A percentile compares a stretch with the other conserved stretches of the same genome.
phyloP scores from a whole-genome alignment of 2,329 filamentous ascomycete genomes.

The Parastagonospora nodorum region DNA sequence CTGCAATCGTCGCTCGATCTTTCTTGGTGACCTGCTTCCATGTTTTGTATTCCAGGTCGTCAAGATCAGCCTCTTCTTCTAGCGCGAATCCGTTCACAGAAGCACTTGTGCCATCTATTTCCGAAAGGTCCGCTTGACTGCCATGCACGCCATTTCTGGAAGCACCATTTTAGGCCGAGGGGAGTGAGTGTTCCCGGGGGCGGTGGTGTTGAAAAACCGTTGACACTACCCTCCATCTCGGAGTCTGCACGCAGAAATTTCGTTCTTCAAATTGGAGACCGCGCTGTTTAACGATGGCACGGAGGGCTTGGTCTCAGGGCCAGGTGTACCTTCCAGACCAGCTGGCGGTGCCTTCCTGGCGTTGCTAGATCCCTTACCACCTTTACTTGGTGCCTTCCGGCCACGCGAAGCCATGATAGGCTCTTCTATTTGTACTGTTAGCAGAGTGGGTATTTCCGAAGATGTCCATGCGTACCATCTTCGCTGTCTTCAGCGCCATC shows the following conservation, averaged over 20 bases:
- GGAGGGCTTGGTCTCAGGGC: constrained; percentile 73
- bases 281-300: constrained; percentile 61
- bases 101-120: constrained; percentile 74
- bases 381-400: constrained; percentile 80
- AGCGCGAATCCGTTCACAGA: constrained; percentile 70
- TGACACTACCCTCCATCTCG: constrained; percentile 79
- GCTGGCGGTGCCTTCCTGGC: constrained; percentile 75
- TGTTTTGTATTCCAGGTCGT: constrained; percentile 89
- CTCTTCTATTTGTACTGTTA: constrained; percentile 56
- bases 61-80: constrained; percentile 79
- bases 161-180: constrained; percentile 70
- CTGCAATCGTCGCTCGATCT: constrained; percentile 83
- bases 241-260: constrained; percentile 68
- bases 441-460: not conserved
- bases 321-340: constrained; percentile 79
- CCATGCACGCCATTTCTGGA: constrained; percentile 61
- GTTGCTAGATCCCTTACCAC: constrained; percentile 66
- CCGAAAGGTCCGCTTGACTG: constrained; percentile 83
- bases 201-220: constrained; percentile 84
- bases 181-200: constrained; percentile 75
- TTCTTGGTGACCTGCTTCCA: constrained; percentile 99
- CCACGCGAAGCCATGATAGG: constrained; percentile 98
- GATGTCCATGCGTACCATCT: constrained; percentile 57
- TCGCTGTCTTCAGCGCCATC: constrained; percentile 90
- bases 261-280: constrained; percentile 57